Percentiles rank a stretch among this genome's conserved stretches.
These are phyloP conservation scores for Pichia kudriavzevii DNA, from an alignment of 1,139 yeast species.

Conservation along the genomic window DNA sequence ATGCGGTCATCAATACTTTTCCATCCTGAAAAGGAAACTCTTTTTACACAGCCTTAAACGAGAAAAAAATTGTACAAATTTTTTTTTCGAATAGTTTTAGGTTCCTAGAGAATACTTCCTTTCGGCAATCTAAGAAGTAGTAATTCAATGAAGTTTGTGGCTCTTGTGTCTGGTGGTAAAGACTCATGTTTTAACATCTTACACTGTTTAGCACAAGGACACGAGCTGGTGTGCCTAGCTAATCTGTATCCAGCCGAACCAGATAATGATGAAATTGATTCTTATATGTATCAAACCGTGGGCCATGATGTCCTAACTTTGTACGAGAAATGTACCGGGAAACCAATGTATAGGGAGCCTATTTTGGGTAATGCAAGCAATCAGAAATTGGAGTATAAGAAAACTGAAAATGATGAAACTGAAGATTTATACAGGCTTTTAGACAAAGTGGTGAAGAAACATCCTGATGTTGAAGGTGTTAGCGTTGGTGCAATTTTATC, in stretches of 20 bases:
- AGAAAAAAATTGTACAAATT: no score
- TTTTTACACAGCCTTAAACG: no score
- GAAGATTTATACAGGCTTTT: slow-evolving; percentile 65
- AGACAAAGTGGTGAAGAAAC: slow-evolving; percentile 35
- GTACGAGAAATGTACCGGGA: slow-evolving; percentile 63
- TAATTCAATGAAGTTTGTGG: slow-evolving; percentile 93
- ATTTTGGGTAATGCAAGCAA: slow-evolving; percentile 60
- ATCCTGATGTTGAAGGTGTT: slow-evolving; percentile 77
- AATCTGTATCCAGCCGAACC: slow-evolving; percentile 76
- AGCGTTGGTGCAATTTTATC: slow-evolving; percentile 95
- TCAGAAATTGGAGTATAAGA: slow-evolving; percentile 58
- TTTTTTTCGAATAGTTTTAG: no score
- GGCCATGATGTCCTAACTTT: slow-evolving; percentile 73
- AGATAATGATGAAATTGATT: slow-evolving; percentile 64
- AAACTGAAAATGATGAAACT: slow-evolving; percentile 70
- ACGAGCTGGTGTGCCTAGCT: slow-evolving; percentile 76
- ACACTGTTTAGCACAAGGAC: slow-evolving; percentile 78
- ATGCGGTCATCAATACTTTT: no score
- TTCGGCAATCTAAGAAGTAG: no score
- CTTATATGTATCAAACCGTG: slow-evolving; percentile 98
- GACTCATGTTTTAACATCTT: slow-evolving; percentile 87
- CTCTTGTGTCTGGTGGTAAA: slow-evolving; percentile 90
- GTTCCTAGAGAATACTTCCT: no score
- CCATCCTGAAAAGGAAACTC: no score
- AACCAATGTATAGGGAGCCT: slow-evolving; percentile 70